Base-by-base conservation (phyloP, 179 eudicot genomes). In the Corrigiola litoralis region DNA sequence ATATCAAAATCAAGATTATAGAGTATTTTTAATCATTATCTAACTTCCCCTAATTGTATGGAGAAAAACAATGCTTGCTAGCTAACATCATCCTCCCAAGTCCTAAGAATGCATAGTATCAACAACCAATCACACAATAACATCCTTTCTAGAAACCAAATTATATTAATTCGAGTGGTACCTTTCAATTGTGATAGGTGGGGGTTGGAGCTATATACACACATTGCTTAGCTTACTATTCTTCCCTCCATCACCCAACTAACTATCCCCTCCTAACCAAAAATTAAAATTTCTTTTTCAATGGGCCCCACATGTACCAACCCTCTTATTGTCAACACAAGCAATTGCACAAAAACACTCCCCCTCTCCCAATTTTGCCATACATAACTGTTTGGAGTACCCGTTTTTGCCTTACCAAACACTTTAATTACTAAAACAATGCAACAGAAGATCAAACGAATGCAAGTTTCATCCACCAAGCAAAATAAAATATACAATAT, bases 261-360 rank as follows among this genome's bases (percentile, higher is more conserved):
- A 69, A 63, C 69, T 32, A 58, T 49, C 67, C 58, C 58, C 67
- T 63, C 58, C 71, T 58, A 64, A 75, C 74, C 59, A 51, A 33
- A 75, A 69, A 25, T 58, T 40, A 66, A 47, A 70, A 61, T 50
- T 40, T 66, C 72, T 46, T 74, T 57, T 63, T 37, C 66, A 50
- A 49, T 50, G 57, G 78, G 75, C 2, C 81, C 80, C 75, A 67
- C 62, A 67, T 62, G 82, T 69, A 75, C 78, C 82, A 58, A 73
- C 79, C 76, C 42, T 32, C 46, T 74, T 69, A 55, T 64, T 69
- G 67, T 61, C 70, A 63, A 68, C 66, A 49, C 55, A 75, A 75
- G 60, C 66, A 74, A 74, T 57, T 56, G 60, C 58, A 48, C 17
- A 6, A 66, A 24, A 58, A 52, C 61, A 45, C 44, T 60, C 42